phyloP scores from a whole-genome alignment of 495 filamentous ascomycete genomes.

The Daldinia decipiens region DNA sequence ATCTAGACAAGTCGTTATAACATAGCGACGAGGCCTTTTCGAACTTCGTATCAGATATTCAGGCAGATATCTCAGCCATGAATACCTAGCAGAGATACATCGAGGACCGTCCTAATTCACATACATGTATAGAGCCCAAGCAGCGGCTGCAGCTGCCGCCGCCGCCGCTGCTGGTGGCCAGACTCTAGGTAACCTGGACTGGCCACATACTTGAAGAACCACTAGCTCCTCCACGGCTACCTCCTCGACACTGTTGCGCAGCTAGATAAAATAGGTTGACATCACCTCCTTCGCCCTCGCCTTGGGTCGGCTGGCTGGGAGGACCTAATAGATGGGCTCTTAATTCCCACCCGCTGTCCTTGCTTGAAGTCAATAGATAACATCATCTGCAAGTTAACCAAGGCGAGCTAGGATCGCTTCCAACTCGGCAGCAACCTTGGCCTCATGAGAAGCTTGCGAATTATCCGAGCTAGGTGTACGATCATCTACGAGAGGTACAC shows the following conservation, averaged over 20 bases:
- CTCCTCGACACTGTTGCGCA: conserved; percentile 73
- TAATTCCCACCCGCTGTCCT: background rate
- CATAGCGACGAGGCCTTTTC: too few species aligned
- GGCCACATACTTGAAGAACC: conserved; percentile 55
- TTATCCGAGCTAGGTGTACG: background rate
- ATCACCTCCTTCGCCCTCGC: conserved; percentile 72
- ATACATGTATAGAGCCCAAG: too few species aligned
- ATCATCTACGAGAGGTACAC: conserved; percentile 1
- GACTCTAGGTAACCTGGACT: conserved; percentile 80
- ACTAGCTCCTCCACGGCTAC: conserved; percentile 51
- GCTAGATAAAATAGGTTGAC: conserved; percentile 97
- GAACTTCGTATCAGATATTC: too few species aligned
- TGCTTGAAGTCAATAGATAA: background rate
- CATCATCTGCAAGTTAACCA: background rate
- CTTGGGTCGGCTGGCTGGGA: conserved; percentile 49
- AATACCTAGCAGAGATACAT: too few species aligned
- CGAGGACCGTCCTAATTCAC: too few species aligned
- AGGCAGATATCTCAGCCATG: too few species aligned
- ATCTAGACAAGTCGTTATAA: too few species aligned
- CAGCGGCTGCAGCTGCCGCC: too few species aligned
- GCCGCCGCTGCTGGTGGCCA: too few species aligned
- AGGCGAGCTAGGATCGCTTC: background rate
- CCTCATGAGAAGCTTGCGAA: background rate
- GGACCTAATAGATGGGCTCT: too few species aligned
- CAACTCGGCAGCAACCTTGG: conserved; percentile 3